Evolutionary conservation across 2,329 filamentous ascomycete genomes (phyloP).

Genomic region (Atkinsonella hypoxylon): DNA sequence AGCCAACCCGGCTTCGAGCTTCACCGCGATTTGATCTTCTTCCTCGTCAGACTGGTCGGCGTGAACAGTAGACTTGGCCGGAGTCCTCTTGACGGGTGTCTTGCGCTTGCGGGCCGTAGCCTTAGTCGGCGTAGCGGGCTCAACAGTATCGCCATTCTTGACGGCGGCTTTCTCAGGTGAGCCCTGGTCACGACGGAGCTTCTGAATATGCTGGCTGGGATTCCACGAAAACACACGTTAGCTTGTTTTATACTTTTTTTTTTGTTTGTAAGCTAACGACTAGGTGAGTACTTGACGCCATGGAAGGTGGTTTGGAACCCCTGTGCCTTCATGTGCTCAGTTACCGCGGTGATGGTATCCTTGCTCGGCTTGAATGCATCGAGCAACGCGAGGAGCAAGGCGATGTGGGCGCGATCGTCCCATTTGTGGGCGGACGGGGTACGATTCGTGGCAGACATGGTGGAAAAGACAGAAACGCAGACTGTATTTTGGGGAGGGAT

Average conservation of each 20-base stretch:
- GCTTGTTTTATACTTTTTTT: too few species aligned
- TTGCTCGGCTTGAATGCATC: conserved; percentile 23
- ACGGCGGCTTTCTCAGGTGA: conserved; percentile 12
- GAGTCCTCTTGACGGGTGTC: conserved; percentile 14
- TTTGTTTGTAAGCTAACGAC: too few species aligned
- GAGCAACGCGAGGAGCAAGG: conserved; percentile 25
- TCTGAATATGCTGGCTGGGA: conserved; percentile 33
- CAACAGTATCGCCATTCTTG: conserved; percentile 4
- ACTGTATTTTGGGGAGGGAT: background rate
- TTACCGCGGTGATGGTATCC: conserved; percentile 20
- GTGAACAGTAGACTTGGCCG: conserved; percentile 8
- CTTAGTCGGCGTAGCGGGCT: conserved; percentile 7
- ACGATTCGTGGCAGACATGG: background rate
- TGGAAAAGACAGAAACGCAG: background rate
- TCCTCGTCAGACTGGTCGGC: conserved; percentile 13
- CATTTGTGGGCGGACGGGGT: conserved; percentile 8
- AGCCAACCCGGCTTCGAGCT: background rate
- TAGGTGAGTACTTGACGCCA: conserved; percentile 26
- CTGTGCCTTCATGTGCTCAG: conserved; percentile 18
- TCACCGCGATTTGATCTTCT: conserved; percentile 1
- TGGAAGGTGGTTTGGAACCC: conserved; percentile 27
- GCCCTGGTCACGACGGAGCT: conserved; percentile 26
- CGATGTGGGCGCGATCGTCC: conserved; percentile 26
- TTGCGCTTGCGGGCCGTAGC: conserved; percentile 21
- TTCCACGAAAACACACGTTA: too few species aligned